phyloP scores from a whole-genome alignment of 1,284 basidiomycete species.

The Phaffia rhodozyma region DNA sequence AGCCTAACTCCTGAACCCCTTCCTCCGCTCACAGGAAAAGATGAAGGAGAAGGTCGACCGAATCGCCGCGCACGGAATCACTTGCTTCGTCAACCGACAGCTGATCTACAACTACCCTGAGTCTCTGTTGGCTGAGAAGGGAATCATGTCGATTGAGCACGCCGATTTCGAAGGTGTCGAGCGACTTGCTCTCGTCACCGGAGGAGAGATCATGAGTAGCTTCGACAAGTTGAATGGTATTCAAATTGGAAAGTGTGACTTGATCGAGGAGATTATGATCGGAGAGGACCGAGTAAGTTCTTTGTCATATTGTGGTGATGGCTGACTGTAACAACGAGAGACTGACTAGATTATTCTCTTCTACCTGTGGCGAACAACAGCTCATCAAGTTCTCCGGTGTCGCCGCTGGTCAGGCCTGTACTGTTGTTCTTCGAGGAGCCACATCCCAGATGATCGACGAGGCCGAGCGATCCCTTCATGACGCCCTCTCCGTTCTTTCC shows the following conservation, averaged over 20 bases:
- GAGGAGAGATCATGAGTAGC: constrained; percentile 92
- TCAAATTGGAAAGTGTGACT: constrained; percentile 82
- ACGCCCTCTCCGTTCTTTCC: constrained; percentile 90
- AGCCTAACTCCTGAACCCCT: background rate
- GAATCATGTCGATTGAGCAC: constrained; percentile 94
- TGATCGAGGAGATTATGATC: constrained; percentile 98
- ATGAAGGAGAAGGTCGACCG: constrained; percentile 97
- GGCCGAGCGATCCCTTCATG: constrained; percentile 93
- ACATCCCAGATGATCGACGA: constrained; percentile 99
- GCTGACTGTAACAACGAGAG: background rate
- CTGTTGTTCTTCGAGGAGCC: constrained; percentile 90
- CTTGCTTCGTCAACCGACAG: constrained; percentile 96
- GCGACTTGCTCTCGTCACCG: constrained; percentile 86
- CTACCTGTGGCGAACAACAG: constrained; percentile 42
- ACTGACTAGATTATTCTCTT: background rate
- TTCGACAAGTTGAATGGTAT: constrained; percentile 91
- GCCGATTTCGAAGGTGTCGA: constrained; percentile 99
- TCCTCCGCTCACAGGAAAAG: constrained; percentile 58
- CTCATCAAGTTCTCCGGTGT: constrained; percentile 99
- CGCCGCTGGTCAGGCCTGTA: constrained; percentile 96
- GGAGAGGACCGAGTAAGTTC: constrained; percentile 84
- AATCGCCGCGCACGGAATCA: constrained; percentile 92
- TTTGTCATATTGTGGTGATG: background rate
- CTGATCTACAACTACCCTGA: constrained; percentile 99
- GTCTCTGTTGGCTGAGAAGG: constrained; percentile 79